phyloP scores from a whole-genome alignment of 352 stramenopile genomes.

The Phytophthora sojae region DNA sequence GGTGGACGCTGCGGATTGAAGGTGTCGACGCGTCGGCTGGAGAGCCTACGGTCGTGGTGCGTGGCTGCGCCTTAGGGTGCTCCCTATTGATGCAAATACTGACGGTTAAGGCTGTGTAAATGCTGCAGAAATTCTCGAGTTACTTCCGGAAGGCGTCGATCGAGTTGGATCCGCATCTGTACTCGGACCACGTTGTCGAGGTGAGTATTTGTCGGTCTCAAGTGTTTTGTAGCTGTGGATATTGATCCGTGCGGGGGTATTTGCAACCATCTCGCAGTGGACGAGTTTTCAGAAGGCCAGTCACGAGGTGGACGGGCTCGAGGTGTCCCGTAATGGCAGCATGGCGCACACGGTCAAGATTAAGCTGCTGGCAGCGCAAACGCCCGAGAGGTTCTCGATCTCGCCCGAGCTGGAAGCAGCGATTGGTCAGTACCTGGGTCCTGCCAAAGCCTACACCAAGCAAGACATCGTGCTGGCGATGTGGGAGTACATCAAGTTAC shows the following conservation, averaged over 20 bases:
- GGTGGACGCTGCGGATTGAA: conserved; percentile 77
- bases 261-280: conserved; percentile 47
- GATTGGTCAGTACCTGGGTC: conserved; percentile 51
- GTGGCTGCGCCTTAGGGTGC: not conserved
- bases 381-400: conserved; percentile 66
- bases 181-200: conserved; percentile 76
- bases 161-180: conserved; percentile 72
- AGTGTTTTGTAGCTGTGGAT: not conserved
- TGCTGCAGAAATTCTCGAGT: conserved; percentile 72
- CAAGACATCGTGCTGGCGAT: conserved; percentile 76
- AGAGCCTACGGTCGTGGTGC: conserved; percentile 49
- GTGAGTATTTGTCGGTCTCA: conserved; percentile 20
- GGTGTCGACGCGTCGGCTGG: conserved; percentile 46
- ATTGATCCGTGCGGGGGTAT: not conserved
- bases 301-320: conserved; percentile 66
- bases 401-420: conserved; percentile 50
- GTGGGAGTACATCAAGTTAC: conserved; percentile 83
- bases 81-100: not conserved
- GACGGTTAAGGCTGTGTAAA: not conserved
- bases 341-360: conserved; percentile 69
- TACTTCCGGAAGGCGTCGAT: conserved; percentile 84
- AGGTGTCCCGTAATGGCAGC: conserved; percentile 60
- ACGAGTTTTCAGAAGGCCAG: conserved; percentile 80
- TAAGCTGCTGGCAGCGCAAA: conserved; percentile 67
- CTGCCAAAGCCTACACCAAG: conserved; percentile 67